These are phyloP conservation scores for Amphicarpaea edgeworthii DNA, from an alignment of 306 rosid genomes.

Conservation along the genomic window DNA sequence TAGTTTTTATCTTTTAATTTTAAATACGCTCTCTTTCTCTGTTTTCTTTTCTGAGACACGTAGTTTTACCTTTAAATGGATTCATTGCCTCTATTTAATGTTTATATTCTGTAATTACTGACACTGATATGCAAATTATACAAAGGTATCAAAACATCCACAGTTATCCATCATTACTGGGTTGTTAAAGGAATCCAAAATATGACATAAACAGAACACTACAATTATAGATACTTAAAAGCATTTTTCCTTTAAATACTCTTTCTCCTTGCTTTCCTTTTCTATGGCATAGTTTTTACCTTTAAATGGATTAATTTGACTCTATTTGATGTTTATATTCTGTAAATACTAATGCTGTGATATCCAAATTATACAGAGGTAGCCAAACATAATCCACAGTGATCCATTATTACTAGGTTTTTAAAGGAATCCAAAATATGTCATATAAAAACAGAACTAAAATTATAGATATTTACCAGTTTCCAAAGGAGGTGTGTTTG, in stretches of 20 bases:
- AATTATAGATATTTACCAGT: slow-evolving; percentile 59
- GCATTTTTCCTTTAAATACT: slow-evolving; percentile 28
- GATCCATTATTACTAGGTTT: slow-evolving; percentile 16
- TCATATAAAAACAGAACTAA: slow-evolving; percentile 22
- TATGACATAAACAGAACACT: slow-evolving; percentile 24
- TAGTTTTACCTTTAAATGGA: neutral
- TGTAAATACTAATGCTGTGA: slow-evolving; percentile 15
- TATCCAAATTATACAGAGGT: slow-evolving; percentile 27
- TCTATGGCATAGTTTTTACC: slow-evolving; percentile 1
- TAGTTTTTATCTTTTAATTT: neutral
- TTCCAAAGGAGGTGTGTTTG: slow-evolving; percentile 60
- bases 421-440: slow-evolving; percentile 32
- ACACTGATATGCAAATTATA: slow-evolving; percentile 9
- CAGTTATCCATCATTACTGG: slow-evolving; percentile 5
- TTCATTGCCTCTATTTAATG: slow-evolving; percentile 24
- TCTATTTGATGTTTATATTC: neutral
- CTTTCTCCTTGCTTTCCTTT: neutral
- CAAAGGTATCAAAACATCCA: slow-evolving; percentile 35
- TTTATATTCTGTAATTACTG: slow-evolving; percentile 6
- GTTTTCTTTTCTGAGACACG: neutral
- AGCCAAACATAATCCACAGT: slow-evolving; percentile 26
- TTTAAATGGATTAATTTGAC: slow-evolving; percentile 22
- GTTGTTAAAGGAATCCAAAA: slow-evolving; percentile 37
- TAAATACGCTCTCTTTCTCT: neutral
- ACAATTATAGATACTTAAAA: slow-evolving; percentile 55